Percentiles rank a stretch among this genome's conserved stretches.
Evolutionary conservation across 2,329 filamentous ascomycete species (phyloP).

Genomic region (Trichoderma sp.): DNA sequence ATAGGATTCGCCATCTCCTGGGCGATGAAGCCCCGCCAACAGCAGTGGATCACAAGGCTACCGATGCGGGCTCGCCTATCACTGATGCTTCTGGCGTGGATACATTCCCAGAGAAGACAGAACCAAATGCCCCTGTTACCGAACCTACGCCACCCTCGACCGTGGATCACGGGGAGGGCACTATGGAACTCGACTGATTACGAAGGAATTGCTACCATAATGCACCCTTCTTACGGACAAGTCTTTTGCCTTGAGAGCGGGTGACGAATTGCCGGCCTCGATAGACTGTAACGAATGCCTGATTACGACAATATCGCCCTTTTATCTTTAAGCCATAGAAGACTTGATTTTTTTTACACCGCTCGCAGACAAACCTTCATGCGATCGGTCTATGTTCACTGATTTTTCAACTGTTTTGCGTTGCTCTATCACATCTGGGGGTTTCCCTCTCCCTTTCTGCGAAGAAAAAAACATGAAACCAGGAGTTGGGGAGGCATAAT

Average conservation of each 20-base stretch:
- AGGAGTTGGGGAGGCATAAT: slow-evolving; percentile 18
- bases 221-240: not conserved
- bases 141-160: slow-evolving; percentile 42
- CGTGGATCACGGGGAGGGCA: slow-evolving; percentile 37
- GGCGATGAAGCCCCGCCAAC: slow-evolving; percentile 30
- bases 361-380: not conserved
- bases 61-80: slow-evolving; percentile 28
- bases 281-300: slow-evolving; percentile 20
- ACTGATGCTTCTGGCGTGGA: slow-evolving; percentile 25
- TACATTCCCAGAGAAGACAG: slow-evolving; percentile 30
- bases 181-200: slow-evolving; percentile 41
- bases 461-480: not conserved
- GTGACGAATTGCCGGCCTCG: not conserved
- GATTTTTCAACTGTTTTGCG: not conserved
- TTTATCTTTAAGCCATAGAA: slow-evolving; percentile 12
- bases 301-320: slow-evolving; percentile 3
- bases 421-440: not conserved
- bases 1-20: slow-evolving; percentile 42
- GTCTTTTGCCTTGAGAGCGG: not conserved
- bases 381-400: not conserved
- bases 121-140: slow-evolving; percentile 31
- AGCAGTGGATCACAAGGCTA: slow-evolving; percentile 23
- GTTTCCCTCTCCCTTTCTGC: slow-evolving; percentile 1
- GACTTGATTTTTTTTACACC: not conserved
- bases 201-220: not conserved